phyloP scores from a whole-genome alignment of 495 filamentous ascomycete species.

The Ramalina intermedia region DNA sequence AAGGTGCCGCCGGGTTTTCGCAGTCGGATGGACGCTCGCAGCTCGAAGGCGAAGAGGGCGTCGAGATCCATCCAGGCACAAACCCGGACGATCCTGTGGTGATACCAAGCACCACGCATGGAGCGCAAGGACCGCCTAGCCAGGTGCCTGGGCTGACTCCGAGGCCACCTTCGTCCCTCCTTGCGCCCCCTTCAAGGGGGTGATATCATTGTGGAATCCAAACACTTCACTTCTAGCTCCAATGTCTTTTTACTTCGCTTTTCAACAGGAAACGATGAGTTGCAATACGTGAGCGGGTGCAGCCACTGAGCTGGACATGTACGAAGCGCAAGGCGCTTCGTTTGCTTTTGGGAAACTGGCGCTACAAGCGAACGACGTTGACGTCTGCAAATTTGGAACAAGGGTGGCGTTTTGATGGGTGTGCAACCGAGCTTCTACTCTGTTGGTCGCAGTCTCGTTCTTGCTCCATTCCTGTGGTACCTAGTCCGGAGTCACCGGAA shows the following conservation, averaged over 20 bases:
- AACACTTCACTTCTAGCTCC: neutral
- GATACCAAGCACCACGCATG: constrained; percentile 24
- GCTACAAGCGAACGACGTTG: too few species aligned
- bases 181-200: constrained; percentile 6
- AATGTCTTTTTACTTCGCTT: neutral
- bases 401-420: too few species aligned
- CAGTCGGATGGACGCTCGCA: constrained; percentile 28
- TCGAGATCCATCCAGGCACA: constrained; percentile 44
- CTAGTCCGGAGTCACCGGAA: too few species aligned
- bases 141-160: constrained; percentile 41
- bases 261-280: too few species aligned
- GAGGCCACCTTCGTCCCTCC: neutral
- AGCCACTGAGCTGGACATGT: too few species aligned
- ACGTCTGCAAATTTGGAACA: too few species aligned
- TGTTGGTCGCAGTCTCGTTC: too few species aligned
- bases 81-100: constrained; percentile 40
- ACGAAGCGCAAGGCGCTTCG: too few species aligned
- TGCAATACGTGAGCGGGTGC: too few species aligned
- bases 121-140: constrained; percentile 39
- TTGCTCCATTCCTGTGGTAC: too few species aligned
- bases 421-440: too few species aligned
- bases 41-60: constrained; percentile 34
- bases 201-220: neutral
- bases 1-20: constrained; percentile 37
- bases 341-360: too few species aligned